phyloP scores from a whole-genome alignment of 495 filamentous ascomycete genomes.

The Xylaria scruposa region DNA sequence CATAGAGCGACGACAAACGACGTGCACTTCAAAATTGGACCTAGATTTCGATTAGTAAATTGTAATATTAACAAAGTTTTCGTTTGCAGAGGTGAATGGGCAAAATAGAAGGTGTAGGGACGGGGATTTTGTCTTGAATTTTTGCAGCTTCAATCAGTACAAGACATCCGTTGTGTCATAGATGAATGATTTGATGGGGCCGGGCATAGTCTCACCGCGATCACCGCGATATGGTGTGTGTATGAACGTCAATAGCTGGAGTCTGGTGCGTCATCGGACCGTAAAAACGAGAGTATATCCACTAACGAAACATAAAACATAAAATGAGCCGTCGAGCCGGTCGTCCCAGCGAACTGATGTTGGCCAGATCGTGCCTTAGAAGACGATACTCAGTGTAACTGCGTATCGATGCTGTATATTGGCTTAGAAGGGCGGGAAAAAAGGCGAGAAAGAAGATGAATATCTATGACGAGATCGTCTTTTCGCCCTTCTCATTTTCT shows the following conservation, averaged over 20 bases:
- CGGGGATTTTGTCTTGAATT: not conserved
- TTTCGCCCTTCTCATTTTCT: not conserved
- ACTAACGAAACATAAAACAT: not conserved
- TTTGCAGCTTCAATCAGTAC: not conserved
- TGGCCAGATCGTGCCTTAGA: constrained; percentile 1
- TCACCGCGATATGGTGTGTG: not conserved
- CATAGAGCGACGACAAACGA: not conserved
- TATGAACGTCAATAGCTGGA: constrained; percentile 10
- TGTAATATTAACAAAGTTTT: not conserved
- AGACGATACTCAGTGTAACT: not conserved
- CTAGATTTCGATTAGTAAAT: not conserved
- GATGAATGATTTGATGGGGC: constrained; percentile 4
- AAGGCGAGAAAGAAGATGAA: not conserved
- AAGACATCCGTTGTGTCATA: constrained; percentile 3
- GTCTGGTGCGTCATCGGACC: not conserved
- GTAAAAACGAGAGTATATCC: not conserved
- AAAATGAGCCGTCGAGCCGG: not conserved
- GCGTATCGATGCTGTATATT: not conserved
- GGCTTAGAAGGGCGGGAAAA: not conserved
- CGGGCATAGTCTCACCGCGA: not conserved
- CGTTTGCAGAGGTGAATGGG: not conserved
- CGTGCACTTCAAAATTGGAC: not conserved
- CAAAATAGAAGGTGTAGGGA: not conserved
- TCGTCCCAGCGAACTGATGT: not conserved
- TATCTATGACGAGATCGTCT: not conserved